Percentiles rank a stretch among this genome's conserved stretches.
phyloP scores from a whole-genome alignment of 495 filamentous ascomycete genomes.

The Xylaria curta region DNA sequence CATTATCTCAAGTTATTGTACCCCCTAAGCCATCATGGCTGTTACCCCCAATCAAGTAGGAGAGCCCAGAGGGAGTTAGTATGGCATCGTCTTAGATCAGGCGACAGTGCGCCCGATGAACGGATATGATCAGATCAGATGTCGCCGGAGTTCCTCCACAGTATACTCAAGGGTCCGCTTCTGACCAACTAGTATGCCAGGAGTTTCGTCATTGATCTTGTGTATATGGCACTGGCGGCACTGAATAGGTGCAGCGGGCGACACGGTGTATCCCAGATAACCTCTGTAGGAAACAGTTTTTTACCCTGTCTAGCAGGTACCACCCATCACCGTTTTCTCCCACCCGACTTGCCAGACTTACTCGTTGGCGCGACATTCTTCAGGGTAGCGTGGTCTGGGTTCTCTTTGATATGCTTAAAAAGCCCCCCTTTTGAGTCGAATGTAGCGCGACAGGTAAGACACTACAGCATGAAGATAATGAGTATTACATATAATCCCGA shows the following conservation, averaged over 20 bases:
- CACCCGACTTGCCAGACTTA: conserved; percentile 36
- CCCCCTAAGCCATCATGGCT: neutral
- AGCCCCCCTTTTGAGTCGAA: conserved; percentile 75
- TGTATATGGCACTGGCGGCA: neutral
- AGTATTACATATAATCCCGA: neutral
- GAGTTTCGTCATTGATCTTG: neutral
- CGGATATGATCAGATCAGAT: neutral
- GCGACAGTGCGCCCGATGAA: neutral
- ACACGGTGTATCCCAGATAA: neutral
- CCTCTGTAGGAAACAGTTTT: neutral
- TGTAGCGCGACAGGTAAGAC: conserved; percentile 62
- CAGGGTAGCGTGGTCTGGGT: conserved; percentile 61
- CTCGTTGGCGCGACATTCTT: conserved; percentile 37
- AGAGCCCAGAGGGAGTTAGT: neutral
- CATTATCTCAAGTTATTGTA: neutral
- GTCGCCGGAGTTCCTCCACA: neutral
- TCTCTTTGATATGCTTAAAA: conserved; percentile 74
- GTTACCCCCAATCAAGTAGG: neutral
- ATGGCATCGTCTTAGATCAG: neutral
- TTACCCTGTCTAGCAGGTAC: neutral
- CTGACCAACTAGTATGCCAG: neutral
- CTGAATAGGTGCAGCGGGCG: neutral
- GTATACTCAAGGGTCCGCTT: neutral
- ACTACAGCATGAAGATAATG: conserved; percentile 49
- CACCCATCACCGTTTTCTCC: conserved; percentile 45